These are phyloP conservation scores for Fusarium duplospermum DNA, from an alignment of 2,329 filamentous ascomycete genomes.

Conservation along the genomic window DNA sequence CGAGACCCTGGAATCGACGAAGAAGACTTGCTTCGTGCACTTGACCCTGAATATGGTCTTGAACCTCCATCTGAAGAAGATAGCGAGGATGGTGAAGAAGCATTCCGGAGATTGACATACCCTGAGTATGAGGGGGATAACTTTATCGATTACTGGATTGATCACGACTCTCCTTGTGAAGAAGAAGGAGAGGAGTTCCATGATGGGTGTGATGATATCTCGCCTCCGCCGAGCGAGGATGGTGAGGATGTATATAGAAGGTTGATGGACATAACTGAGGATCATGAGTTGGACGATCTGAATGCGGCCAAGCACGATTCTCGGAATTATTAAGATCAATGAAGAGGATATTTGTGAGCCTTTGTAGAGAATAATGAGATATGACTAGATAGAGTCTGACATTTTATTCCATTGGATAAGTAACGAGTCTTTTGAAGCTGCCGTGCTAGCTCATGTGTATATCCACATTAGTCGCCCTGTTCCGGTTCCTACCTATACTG, in stretches of 20 bases:
- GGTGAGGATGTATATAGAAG: background rate
- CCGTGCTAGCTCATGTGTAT: background rate
- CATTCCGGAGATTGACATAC: background rate
- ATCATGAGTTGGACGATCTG: background rate
- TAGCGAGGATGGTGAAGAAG: background rate
- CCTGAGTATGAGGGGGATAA: background rate
- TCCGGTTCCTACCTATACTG: background rate
- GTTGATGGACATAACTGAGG: background rate
- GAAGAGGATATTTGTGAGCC: no score
- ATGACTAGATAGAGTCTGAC: background rate
- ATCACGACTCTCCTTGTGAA: background rate
- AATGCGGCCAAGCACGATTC: background rate
- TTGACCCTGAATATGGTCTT: background rate
- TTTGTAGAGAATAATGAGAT: background rate
- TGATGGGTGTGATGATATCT: background rate
- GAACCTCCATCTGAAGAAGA: constrained; percentile 8
- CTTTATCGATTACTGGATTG: background rate
- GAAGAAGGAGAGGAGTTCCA: background rate
- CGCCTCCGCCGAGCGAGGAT: background rate
- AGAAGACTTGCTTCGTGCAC: background rate
- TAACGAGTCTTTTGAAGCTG: background rate
- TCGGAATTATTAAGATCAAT: background rate
- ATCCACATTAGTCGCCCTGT: background rate
- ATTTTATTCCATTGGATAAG: background rate
- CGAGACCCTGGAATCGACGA: background rate